Percentiles rank a stretch among this genome's conserved stretches.
phyloP scores from a whole-genome alignment of 2,329 filamentous ascomycete genomes.

The Aspergillus sp. region DNA sequence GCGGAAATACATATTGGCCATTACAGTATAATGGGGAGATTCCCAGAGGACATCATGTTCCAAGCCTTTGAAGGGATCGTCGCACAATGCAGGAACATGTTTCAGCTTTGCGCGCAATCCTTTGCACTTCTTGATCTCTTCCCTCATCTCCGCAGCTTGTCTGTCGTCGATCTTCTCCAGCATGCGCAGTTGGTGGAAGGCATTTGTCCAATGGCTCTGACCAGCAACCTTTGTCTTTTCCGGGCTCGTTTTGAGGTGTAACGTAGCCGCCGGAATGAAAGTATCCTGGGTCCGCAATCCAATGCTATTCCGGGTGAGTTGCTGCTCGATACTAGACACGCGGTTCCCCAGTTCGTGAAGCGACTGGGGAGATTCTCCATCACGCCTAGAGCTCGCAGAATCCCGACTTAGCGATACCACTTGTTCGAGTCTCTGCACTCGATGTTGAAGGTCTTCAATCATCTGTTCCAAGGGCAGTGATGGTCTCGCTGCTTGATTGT shows the following conservation, averaged over 20 bases:
- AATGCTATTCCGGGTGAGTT: background rate
- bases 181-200: background rate
- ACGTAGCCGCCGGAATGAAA: background rate
- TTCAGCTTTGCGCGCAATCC: background rate
- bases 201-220: background rate
- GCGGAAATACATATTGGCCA: background rate
- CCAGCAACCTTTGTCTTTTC: background rate
- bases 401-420: background rate
- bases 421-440: too few relatives aligned
- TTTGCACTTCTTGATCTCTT: background rate
- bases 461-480: too few relatives aligned
- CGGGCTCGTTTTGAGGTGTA: background rate
- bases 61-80: background rate
- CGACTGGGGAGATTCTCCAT: background rate
- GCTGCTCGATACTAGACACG: background rate
- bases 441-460: too few relatives aligned
- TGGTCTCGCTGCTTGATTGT: too few relatives aligned
- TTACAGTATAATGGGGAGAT: background rate
- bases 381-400: background rate
- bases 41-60: background rate
- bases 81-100: background rate
- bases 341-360: background rate
- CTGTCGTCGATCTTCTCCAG: background rate
- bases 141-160: background rate
- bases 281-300: background rate